These are phyloP conservation scores for Ilex paraguariensis DNA, from an alignment of 305 asterid genomes.

Conservation along the genomic window DNA sequence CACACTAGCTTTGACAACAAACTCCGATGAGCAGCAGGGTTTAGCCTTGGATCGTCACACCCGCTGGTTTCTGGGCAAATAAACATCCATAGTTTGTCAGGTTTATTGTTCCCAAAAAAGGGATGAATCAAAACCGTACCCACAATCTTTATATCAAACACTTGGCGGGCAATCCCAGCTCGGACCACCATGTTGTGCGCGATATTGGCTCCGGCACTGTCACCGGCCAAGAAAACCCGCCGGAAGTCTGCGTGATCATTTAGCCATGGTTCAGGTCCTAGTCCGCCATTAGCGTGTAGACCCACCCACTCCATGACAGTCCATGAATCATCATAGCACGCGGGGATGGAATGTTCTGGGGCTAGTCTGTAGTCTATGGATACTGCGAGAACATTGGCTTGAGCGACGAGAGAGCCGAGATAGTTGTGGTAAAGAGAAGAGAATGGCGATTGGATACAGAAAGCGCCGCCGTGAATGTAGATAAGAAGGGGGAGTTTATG, in stretches of 20 bases:
- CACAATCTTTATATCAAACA: constrained; percentile 13
- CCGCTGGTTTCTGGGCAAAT: constrained; percentile 37
- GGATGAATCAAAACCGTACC: constrained; percentile 62
- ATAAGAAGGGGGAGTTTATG: constrained; percentile 48
- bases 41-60: constrained; percentile 40
- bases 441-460: constrained; percentile 49
- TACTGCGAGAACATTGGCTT: constrained; percentile 40
- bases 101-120: constrained; percentile 37
- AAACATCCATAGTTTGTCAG: constrained; percentile 35
- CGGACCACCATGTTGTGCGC: constrained; percentile 46
- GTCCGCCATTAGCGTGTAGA: constrained; percentile 18
- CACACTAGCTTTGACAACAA: constrained; percentile 34
- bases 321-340: constrained; percentile 63
- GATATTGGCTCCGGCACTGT: constrained; percentile 77
- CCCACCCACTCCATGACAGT: constrained; percentile 50
- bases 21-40: constrained; percentile 44
- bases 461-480: constrained; percentile 77
- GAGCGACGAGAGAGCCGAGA: constrained; percentile 36
- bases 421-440: constrained; percentile 30
- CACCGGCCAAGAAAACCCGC: constrained; percentile 54
- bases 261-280: constrained; percentile 56
- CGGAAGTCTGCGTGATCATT: constrained; percentile 37
- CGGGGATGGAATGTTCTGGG: constrained; percentile 68
- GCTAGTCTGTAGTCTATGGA: constrained; percentile 69
- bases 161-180: constrained; percentile 9